Evolutionary conservation across 768 basidiomycete species (phyloP).

Genomic region (Kwoniella sp.): DNA sequence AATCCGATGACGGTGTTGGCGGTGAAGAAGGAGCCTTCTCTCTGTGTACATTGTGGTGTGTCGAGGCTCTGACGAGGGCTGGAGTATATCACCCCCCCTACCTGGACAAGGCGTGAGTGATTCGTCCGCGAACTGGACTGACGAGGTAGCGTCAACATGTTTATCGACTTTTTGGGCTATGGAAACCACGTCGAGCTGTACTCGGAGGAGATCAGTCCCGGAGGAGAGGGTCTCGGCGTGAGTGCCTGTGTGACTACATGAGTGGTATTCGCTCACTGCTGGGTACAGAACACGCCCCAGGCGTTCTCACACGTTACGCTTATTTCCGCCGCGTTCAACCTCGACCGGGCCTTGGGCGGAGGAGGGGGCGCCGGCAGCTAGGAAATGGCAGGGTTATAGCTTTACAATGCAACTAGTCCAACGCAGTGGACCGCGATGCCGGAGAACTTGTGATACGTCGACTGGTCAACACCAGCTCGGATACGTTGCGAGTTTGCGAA

Average conservation of each 20-base stretch:
- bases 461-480: no score
- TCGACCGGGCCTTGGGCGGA: conserved; percentile 37
- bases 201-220: conserved; percentile 58
- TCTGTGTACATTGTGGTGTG: conserved; percentile 61
- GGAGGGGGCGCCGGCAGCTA: conserved; percentile 1
- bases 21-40: conserved; percentile 93
- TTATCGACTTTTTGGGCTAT: conserved; percentile 65
- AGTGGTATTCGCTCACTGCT: neutral
- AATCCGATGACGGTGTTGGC: conserved; percentile 87
- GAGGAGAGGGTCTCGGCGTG: conserved; percentile 67
- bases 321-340: conserved; percentile 47
- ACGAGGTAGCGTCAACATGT: conserved; percentile 57
- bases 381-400: no score
- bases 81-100: conserved; percentile 70
- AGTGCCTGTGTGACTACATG: neutral
- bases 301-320: conserved; percentile 51
- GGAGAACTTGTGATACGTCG: no score
- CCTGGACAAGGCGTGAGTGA: conserved; percentile 57
- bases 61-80: conserved; percentile 84
- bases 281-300: conserved; percentile 46
- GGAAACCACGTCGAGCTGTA: conserved; percentile 83
- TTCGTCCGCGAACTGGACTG: neutral
- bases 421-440: no score
- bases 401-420: no score
- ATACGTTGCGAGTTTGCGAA: no score